Conservation (phyloP, 1,284 basidiomycete genomes). For the Athelia sp. region DNA sequence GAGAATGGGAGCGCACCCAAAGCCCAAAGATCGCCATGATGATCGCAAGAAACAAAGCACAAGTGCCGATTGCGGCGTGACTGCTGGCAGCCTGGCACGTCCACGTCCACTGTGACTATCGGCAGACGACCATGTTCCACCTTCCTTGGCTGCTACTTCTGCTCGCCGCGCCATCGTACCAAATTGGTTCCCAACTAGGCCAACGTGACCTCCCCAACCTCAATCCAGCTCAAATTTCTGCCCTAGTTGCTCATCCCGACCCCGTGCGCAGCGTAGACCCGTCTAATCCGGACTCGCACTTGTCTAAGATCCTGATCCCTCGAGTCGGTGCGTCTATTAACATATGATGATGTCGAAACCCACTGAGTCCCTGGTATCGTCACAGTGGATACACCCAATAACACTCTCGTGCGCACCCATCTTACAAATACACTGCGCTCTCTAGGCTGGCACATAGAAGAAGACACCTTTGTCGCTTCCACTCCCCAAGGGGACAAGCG, state of each 20-base stretch:
- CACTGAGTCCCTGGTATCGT: not conserved
- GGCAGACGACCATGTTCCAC: slow-evolving; percentile 3
- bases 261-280: slow-evolving; percentile 65
- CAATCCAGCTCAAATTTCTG: slow-evolving; percentile 44
- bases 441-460: slow-evolving; percentile 83
- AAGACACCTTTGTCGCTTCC: slow-evolving; percentile 71
- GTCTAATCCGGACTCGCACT: slow-evolving; percentile 60
- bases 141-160: slow-evolving; percentile 8
- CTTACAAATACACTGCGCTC: slow-evolving; percentile 64
- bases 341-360: not conserved
- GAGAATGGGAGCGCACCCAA: slow-evolving; percentile 49
- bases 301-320: slow-evolving; percentile 80
- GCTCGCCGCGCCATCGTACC: slow-evolving; percentile 16
- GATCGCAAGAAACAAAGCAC: not conserved
- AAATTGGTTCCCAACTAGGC: slow-evolving; percentile 23
- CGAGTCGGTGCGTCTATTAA: slow-evolving; percentile 56
- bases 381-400: slow-evolving; percentile 69
- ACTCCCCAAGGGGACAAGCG: slow-evolving; percentile 82
- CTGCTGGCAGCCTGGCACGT: slow-evolving; percentile 15
- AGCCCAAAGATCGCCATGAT: slow-evolving; percentile 74
- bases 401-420: slow-evolving; percentile 75
- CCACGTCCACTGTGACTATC: slow-evolving; percentile 14
- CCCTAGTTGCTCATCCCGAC: slow-evolving; percentile 51
- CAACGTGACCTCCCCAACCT: slow-evolving; percentile 44
- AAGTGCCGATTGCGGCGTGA: not conserved